These are phyloP conservation scores for Pleurotus ostreatus DNA, from an alignment of 768 basidiomycete genomes.

Conservation along the genomic window DNA sequence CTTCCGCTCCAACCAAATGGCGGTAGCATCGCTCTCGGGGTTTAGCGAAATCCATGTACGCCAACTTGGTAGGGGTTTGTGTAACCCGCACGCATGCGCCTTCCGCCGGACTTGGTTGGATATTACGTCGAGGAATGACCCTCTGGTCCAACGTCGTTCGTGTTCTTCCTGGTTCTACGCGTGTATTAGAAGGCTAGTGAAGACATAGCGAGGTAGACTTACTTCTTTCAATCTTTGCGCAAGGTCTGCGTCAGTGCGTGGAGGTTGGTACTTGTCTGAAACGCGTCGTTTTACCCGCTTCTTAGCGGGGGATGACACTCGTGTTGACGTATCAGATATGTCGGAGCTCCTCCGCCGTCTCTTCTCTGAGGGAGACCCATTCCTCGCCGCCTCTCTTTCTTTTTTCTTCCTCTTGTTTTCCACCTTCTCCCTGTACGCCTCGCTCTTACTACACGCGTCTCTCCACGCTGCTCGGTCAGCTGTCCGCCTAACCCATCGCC, in stretches of 20 bases:
- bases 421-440: conserved; percentile 56
- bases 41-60: conserved; percentile 74
- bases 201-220: conserved; percentile 17
- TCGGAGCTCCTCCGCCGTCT: conserved; percentile 30
- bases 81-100: conserved; percentile 19
- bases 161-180: conserved; percentile 69
- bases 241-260: conserved; percentile 61
- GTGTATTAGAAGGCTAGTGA: conserved; percentile 14
- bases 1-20: conserved; percentile 78
- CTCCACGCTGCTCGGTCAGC: conserved; percentile 49
- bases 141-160: conserved; percentile 67
- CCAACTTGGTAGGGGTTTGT: conserved; percentile 40
- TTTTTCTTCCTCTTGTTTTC: conserved; percentile 16
- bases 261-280: conserved; percentile 44
- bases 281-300: conserved; percentile 38
- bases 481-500: conserved; percentile 42
- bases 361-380: conserved; percentile 22
- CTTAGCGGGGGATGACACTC: conserved; percentile 23
- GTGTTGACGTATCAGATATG: conserved; percentile 11
- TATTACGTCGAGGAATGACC: conserved; percentile 58
- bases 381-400: conserved; percentile 15
- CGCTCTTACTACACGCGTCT: conserved; percentile 58
- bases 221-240: conserved; percentile 69
- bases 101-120: conserved; percentile 32
- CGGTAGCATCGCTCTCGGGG: conserved; percentile 67